Evolutionary conservation across 192 early-diverging fungal genomes (phyloP).

Genomic region (Coemansia sp.): DNA sequence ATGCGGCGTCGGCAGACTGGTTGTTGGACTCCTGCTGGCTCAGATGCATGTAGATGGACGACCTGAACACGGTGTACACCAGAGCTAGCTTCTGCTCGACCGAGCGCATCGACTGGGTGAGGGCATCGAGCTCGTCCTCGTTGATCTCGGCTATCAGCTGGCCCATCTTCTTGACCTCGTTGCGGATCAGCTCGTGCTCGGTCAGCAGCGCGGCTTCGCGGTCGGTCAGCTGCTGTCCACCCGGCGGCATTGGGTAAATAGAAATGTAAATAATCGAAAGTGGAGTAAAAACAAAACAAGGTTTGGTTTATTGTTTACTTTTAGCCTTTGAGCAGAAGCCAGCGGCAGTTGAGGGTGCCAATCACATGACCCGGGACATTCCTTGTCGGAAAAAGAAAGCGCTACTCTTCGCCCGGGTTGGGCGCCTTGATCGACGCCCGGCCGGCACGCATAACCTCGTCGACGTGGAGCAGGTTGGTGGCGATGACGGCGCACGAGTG

Average conservation of each 20-base stretch:
- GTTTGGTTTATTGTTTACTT: background rate
- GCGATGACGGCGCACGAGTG: slow-evolving; percentile 98
- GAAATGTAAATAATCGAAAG: background rate
- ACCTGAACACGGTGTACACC: slow-evolving; percentile 49
- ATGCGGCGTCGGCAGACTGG: slow-evolving; percentile 14
- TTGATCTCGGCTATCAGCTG: slow-evolving; percentile 44
- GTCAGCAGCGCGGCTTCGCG: slow-evolving; percentile 45
- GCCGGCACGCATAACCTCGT: slow-evolving; percentile 93
- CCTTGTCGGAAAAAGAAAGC: no score
- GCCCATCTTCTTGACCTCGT: slow-evolving; percentile 49
- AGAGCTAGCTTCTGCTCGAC: slow-evolving; percentile 49
- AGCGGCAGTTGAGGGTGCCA: no score
- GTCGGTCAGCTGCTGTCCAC: slow-evolving; percentile 43
- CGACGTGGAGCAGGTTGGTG: slow-evolving; percentile 93
- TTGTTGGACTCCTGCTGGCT: slow-evolving; percentile 35
- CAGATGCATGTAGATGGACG: slow-evolving; percentile 48
- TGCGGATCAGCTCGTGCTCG: slow-evolving; percentile 50
- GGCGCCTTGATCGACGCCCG: slow-evolving; percentile 52
- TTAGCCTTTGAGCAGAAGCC: no score
- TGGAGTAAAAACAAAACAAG: background rate
- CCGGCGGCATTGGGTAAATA: slow-evolving; percentile 9
- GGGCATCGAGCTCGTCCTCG: slow-evolving; percentile 43
- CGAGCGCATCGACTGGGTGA: slow-evolving; percentile 48
- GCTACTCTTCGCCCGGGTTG: slow-evolving; percentile 45
- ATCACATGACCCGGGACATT: no score